Base-by-base conservation (phyloP, 2,329 filamentous ascomycete genomes). In the Fusarium albidum region DNA sequence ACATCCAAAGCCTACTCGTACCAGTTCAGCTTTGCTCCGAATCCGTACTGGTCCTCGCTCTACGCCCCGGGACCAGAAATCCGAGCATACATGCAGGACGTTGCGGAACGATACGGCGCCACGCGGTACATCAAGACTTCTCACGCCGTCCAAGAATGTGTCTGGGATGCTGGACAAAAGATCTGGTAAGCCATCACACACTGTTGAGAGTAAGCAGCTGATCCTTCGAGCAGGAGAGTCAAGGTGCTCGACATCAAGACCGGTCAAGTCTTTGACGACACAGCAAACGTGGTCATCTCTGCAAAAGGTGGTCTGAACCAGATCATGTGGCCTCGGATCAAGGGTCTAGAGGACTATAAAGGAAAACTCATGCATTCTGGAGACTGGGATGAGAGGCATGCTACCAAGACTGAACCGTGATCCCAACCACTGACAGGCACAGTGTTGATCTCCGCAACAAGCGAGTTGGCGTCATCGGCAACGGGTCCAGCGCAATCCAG, bases 61-160 rank as follows among this genome's bases (percentile, higher is more conserved):
- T 55, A 55, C 28, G 52, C 49, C 14, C 48, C 52, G 21, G 48
- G 41, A 5, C 35, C 41, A 29, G 52, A 55, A 15, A 55, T 55
- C 14, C 42, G 52, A 6, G 48, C 40, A 15, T 55, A 55, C 10
- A 52, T 55, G 41, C 48, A 52, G 26, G 48, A 47, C 14, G 42
- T 55, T 15, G 52, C 52, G 5, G 48, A 52, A 17, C 35, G 42
- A 12, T 55, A 47, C 32, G 49, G 49, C 9, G 52, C 49, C 8
- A 47, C 29, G 6, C 41, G 52, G 13, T 55, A 15, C n/a, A 47
- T 55, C 31, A 52, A 52, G 27, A 25, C 42, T n/a, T 47, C 41
- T 14, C 52, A 55, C 12, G 35, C 39, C 0, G 52, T 52, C 9
- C 25, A 46, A 9, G 14, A 39, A 13, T 28, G 32, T 18, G 10